phyloP scores from a whole-genome alignment of 1,139 yeast species.

The Suhomyces kunorum region DNA sequence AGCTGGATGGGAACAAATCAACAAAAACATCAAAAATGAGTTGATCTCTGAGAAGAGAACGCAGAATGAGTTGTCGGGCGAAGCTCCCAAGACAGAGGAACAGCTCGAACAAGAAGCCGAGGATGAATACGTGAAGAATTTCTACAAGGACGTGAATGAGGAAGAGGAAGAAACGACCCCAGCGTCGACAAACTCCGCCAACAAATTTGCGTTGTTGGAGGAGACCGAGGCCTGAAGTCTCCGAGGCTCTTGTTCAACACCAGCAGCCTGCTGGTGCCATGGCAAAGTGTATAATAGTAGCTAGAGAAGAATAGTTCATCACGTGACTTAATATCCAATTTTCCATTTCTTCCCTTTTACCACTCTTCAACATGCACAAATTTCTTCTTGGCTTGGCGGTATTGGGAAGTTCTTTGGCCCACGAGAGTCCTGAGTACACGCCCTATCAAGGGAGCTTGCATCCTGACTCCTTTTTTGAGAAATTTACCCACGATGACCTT shows the following conservation, averaged over 20 bases:
- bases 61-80: constrained; percentile 12
- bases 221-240: constrained; percentile 51
- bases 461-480: constrained; percentile 63
- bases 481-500: constrained; percentile 49
- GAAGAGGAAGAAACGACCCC: constrained; percentile 18
- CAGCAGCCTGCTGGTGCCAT: background rate
- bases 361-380: constrained; percentile 4
- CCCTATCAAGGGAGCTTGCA: constrained; percentile 19
- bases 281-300: constrained; percentile 1
- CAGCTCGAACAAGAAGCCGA: constrained; percentile 31
- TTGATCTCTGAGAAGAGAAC: constrained; percentile 11
- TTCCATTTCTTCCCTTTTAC: background rate
- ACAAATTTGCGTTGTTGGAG: constrained; percentile 45
- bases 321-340: background rate
- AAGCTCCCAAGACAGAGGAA: constrained; percentile 18
- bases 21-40: constrained; percentile 39
- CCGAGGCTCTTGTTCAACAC: background rate
- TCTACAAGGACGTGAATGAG: constrained; percentile 31
- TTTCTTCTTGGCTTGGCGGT: constrained; percentile 2
- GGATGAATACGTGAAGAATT: constrained; percentile 39
- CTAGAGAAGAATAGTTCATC: background rate
- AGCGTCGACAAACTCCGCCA: constrained; percentile 10
- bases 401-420: constrained; percentile 2
- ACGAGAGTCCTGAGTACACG: constrained; percentile 3
- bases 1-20: constrained; percentile 72